Evolutionary conservation across 345 rosid species (phyloP), one percentile per base, ranked within the genome.

Genomic region (Rhodamnia rubescens): DNA sequence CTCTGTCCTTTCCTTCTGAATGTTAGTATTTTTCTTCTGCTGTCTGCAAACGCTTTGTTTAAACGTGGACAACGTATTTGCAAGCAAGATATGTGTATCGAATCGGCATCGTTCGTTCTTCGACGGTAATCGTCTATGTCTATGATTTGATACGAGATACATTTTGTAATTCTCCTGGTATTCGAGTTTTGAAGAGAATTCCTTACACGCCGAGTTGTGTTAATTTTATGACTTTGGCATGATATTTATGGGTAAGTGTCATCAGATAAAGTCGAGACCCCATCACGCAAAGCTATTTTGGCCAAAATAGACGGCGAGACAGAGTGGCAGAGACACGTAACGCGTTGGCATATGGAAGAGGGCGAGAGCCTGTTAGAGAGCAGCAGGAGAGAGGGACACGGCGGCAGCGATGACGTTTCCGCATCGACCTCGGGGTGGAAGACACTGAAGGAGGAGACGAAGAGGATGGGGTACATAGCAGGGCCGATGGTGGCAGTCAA

Each of bases 401-500:
- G 83, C 55, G 53, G 56, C 36, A 32, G 64, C 29, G 64, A 26
- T 6, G 15, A 36, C 42, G 14, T 69, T 42, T 36, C 80, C 13
- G 24, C 26, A 12, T 5, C 11, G 47, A 69, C 47, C 80, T 69
- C 14, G 14, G 80, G 80, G 7, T 69, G 80, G 80, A 69, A 36
- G 47, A 1, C 47, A 56, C 56, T 85, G 42, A 36, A 26, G 47
- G 74, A 85, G 78, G 93, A 91, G 84, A 88, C 87, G 59, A 89
- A 88, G 82, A 86, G 51, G 51, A 29, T 86, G 26, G 86, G 89
- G 7, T 83, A 7, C 82, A 83, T 90, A 44, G 92, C 92, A 53
- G 91, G 84, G 5, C 92, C 93, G 1, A 84, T 92, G 91, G 90
- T 92, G 80, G 90, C 89, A 8, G 91, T 92, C 14, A 86, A 27